These are phyloP conservation scores for Medicago lupulina DNA, from an alignment of 306 rosid species.

Conservation along the genomic window DNA sequence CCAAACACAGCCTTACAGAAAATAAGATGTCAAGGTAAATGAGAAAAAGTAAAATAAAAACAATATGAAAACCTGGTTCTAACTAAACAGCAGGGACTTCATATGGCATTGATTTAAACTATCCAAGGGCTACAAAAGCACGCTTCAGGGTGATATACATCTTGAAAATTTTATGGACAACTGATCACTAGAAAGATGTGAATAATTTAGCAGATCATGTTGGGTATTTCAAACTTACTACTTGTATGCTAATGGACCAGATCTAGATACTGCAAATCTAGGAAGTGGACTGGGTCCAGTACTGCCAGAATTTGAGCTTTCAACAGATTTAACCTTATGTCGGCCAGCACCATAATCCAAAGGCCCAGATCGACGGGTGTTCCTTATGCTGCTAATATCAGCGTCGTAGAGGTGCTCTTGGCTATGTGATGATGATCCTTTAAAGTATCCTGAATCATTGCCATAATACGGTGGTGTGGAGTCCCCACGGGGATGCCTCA, in stretches of 20 bases:
- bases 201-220: conserved; percentile 52
- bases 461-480: conserved; percentile 68
- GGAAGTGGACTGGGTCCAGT: conserved; percentile 94
- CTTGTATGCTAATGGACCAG: conserved; percentile 94
- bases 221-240: conserved; percentile 43
- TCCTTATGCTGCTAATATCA: conserved; percentile 61
- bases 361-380: conserved; percentile 86
- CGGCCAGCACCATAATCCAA: conserved; percentile 86
- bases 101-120: conserved; percentile 48
- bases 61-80: conserved; percentile 15
- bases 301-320: conserved; percentile 86
- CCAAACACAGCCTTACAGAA: too few species aligned
- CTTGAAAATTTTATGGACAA: conserved; percentile 46
- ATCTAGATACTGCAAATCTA: conserved; percentile 95
- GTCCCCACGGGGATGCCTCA: conserved; percentile 75
- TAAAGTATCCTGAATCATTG: conserved; percentile 72
- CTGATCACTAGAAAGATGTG: conserved; percentile 34
- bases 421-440: conserved; percentile 70
- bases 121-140: conserved; percentile 45
- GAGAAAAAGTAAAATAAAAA: conserved; percentile 11
- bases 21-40: not conserved
- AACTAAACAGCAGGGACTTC: conserved; percentile 29
- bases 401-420: conserved; percentile 62
- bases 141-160: conserved; percentile 43
- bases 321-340: conserved; percentile 57